These are phyloP conservation scores for Trichoderma semiorbis DNA, from an alignment of 2,329 filamentous ascomycete genomes.

Conservation along the genomic window DNA sequence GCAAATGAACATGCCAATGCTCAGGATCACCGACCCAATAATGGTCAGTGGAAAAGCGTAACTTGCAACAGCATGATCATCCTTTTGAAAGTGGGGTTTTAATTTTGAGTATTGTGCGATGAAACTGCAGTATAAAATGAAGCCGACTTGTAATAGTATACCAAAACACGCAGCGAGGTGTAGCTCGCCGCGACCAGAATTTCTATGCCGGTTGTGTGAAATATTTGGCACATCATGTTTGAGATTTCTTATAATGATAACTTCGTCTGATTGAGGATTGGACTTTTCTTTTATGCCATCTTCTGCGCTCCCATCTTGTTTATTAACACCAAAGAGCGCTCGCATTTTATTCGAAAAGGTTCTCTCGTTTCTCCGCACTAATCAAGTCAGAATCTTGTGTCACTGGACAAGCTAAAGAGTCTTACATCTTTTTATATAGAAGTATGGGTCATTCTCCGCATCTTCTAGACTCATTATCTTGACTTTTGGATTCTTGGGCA, in stretches of 20 bases:
- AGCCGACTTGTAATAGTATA: not conserved
- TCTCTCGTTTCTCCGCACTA: not conserved
- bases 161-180: not conserved
- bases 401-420: not conserved
- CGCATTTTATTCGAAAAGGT: not conserved
- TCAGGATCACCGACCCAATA: conserved; percentile 28
- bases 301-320: not conserved
- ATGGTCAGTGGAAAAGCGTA: conserved; percentile 28
- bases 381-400: not conserved
- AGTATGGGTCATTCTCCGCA: not conserved
- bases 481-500: not conserved
- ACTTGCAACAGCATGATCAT: not conserved
- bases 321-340: not conserved
- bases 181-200: not conserved
- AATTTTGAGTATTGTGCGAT: not conserved
- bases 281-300: not conserved
- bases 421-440: not conserved
- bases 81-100: not conserved
- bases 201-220: not conserved
- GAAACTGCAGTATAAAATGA: not conserved
- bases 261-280: not conserved
- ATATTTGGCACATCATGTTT: not conserved
- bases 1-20: conserved; percentile 30
- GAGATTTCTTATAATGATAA: not conserved
- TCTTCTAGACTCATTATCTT: not conserved